A percentile compares a stretch with the other conserved stretches of the same genome.
phyloP scores from a whole-genome alignment of 1,139 yeast species.

The Pichia sp. region DNA sequence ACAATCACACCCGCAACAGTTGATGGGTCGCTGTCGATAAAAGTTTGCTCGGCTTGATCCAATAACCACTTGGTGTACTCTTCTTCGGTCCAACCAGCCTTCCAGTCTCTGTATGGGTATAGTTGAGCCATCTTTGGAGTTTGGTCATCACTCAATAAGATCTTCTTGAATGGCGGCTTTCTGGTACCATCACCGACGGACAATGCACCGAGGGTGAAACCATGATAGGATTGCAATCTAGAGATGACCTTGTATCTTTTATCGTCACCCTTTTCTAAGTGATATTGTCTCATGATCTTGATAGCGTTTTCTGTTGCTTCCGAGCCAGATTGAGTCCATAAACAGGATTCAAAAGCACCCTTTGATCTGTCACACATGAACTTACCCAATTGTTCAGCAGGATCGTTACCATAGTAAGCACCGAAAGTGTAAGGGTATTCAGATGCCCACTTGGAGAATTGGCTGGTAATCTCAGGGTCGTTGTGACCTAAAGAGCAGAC shows the following conservation, averaged over 20 bases:
- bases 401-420: constrained; percentile 34
- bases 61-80: constrained; percentile 42
- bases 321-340: constrained; percentile 55
- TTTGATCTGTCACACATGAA: constrained; percentile 46
- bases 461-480: constrained; percentile 41
- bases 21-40: constrained; percentile 43
- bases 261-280: constrained; percentile 42
- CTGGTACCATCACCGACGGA: constrained; percentile 40
- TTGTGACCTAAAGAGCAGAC: constrained; percentile 47
- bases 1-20: constrained; percentile 47
- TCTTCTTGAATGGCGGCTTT: constrained; percentile 35
- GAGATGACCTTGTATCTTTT: constrained; percentile 44
- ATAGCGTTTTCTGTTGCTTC: constrained; percentile 56
- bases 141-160: constrained; percentile 33
- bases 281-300: constrained; percentile 42
- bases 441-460: constrained; percentile 41
- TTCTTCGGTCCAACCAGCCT: constrained; percentile 42
- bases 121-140: constrained; percentile 41
- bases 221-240: constrained; percentile 50
- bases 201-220: constrained; percentile 49
- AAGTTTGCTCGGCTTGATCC: constrained; percentile 40
- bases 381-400: constrained; percentile 46
- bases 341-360: constrained; percentile 46
- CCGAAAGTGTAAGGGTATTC: constrained; percentile 38
- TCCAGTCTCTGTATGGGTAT: constrained; percentile 44